Conservation (phyloP, 192 early-diverging fungal genomes). For the Umbelopsis vinacea region DNA sequence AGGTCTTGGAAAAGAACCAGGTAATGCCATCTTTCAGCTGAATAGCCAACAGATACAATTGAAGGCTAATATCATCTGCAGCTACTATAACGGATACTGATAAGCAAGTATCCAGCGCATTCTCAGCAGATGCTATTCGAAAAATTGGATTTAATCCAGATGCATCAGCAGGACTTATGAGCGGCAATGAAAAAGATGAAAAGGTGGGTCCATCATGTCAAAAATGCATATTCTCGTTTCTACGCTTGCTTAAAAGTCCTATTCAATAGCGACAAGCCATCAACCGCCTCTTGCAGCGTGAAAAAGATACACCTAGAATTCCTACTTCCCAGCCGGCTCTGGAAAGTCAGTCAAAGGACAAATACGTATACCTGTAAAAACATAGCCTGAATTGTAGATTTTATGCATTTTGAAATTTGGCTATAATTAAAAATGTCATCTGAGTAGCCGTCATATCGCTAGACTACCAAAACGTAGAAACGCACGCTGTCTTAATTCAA, state of each 20-base stretch:
- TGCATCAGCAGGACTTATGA: background rate
- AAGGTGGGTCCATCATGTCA: background rate
- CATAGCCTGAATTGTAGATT: background rate
- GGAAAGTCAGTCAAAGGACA: constrained; percentile 7
- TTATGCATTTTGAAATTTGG: constrained; percentile 6
- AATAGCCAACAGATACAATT: background rate
- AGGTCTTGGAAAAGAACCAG: background rate
- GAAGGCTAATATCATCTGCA: background rate
- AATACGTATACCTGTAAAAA: constrained; percentile 9
- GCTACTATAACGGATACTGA: background rate
- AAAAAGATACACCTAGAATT: background rate
- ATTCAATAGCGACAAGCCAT: background rate
- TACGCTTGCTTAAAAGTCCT: background rate
- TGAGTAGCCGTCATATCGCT: background rate
- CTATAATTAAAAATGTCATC: constrained; percentile 8
- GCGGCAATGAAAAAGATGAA: background rate
- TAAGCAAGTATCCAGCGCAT: background rate
- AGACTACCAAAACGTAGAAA: background rate
- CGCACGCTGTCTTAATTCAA: too few species aligned
- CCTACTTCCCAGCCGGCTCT: background rate
- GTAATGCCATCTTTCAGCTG: background rate
- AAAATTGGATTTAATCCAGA: constrained; percentile 15
- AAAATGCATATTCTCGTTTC: background rate
- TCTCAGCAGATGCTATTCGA: constrained; percentile 1
- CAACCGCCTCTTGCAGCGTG: constrained; percentile 4